Base-by-base conservation (phyloP, 1,284 basidiomycete genomes). In the Ganoderma meredithae region DNA sequence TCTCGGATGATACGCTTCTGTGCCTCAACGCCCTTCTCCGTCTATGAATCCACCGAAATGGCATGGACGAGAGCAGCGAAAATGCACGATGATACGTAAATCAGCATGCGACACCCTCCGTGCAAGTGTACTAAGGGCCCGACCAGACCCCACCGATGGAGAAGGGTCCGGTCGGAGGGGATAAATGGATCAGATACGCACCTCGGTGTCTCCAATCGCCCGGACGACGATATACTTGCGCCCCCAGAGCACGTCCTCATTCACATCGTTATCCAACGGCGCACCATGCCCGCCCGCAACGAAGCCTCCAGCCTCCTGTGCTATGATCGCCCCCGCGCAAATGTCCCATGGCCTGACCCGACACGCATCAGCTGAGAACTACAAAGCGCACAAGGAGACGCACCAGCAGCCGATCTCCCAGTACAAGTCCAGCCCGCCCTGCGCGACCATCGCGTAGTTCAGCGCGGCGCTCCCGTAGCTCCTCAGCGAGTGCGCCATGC, bases 321-420 rank as follows among this genome's bases (percentile, higher is more conserved):
- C 94, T 72, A 99, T 97, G 70, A 97, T 91, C n/a, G 95, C 90
- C 0, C 96, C 97, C 0, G 97, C 95, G 74, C 92, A 95, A 62
- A 96, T 91, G 77, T 96, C 95, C 95, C 95, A 96, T n/a, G 95
- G 90, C 91, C 86, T 87, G 7, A 27, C 3, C n/a, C 19, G 27
- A 31, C 27, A 3, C 7, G 1, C 10, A n/a, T 25, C 22, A 31
- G 33, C 36, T 9, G 19, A 9, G 36, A 36, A 6, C 36, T 36
- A 2, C 6, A 36, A 1, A 36, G 4, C 17, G 4, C 47, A 22
- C 22, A 19, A 10, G 5, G 62, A 44, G n/a, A 68, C 86, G 76
- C 73, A 86, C 87, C 92, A 95, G 78, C 93, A 95, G 10, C 95
- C 96, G 68, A 96, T 94, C 81, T 97, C 96, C 93, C 94, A 94